Conservation (phyloP, 2,329 filamentous ascomycete genomes). For the Alternaria triticina region DNA sequence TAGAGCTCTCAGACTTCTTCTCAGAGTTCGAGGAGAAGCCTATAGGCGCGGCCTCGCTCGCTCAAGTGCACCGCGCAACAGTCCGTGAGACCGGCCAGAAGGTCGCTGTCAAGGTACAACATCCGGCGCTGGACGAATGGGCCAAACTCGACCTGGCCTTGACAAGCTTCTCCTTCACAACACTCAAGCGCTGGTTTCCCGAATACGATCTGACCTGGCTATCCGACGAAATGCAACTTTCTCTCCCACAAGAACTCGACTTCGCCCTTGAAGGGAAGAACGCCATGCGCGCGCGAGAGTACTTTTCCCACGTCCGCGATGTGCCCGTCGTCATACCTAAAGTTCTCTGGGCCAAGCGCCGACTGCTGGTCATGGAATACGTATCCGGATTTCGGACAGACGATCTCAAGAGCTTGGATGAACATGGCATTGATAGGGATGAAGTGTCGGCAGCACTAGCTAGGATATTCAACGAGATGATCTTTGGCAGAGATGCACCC, state of each 20-base stretch:
- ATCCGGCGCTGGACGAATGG: conserved; percentile 89
- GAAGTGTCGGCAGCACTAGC: conserved; percentile 92
- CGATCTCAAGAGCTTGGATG: conserved; percentile 85
- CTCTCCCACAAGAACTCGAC: conserved; percentile 88
- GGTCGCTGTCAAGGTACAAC: conserved; percentile 96
- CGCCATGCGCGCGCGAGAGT: conserved; percentile 76
- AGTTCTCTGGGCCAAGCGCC: conserved; percentile 85
- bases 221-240: conserved; percentile 88
- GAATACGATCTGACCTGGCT: conserved; percentile 98
- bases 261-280: conserved; percentile 87
- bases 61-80: conserved; percentile 90
- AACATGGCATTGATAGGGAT: conserved; percentile 86
- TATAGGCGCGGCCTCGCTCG: conserved; percentile 90
- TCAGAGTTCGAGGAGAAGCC: conserved; percentile 80
- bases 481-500: conserved; percentile 87
- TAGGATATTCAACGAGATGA: conserved; percentile 99
- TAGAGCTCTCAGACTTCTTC: conserved; percentile 80
- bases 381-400: conserved; percentile 86
- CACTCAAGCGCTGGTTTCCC: conserved; percentile 90
- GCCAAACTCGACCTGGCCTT: conserved; percentile 84
- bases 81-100: conserved; percentile 81
- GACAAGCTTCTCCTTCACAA: conserved; percentile 87
- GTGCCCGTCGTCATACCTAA: conserved; percentile 87
- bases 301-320: conserved; percentile 76
- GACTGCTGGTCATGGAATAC: conserved; percentile 95